A percentile compares a stretch with the other conserved stretches of the same genome.
These are phyloP conservation scores for Peronospora farinosa DNA, from an alignment of 352 stramenopile genomes.

Conservation along the genomic window DNA sequence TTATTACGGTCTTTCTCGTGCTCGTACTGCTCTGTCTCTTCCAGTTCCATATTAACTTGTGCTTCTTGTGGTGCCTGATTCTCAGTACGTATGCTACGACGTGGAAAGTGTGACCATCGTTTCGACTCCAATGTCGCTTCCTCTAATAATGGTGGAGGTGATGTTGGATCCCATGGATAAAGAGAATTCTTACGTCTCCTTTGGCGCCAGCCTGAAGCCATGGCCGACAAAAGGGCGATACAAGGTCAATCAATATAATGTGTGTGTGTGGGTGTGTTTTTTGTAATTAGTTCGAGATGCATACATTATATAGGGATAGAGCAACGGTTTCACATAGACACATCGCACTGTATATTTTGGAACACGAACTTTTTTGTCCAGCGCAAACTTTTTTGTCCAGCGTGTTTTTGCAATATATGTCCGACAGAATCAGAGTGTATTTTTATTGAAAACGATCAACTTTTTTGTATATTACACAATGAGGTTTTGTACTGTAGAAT, in stretches of 20 bases:
- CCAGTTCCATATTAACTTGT: conserved; percentile 11
- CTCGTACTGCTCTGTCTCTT: conserved; percentile 26
- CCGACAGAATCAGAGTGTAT: too few relatives aligned
- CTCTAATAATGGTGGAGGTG: conserved; percentile 23
- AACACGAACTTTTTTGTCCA: neutral
- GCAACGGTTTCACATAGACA: too few relatives aligned
- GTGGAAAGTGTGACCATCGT: conserved; percentile 15
- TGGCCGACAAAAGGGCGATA: conserved; percentile 2
- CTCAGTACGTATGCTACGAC: conserved; percentile 10
- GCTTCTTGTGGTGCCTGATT: conserved; percentile 7
- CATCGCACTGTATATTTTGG: neutral
- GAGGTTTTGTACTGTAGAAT: too few relatives aligned
- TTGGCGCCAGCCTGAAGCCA: conserved; percentile 22
- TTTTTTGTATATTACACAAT: too few relatives aligned
- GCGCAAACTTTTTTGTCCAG: too few relatives aligned
- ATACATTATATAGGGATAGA: too few relatives aligned
- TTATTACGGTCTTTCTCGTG: conserved; percentile 18
- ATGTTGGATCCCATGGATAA: conserved; percentile 8
- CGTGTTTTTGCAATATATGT: too few relatives aligned
- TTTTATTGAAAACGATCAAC: too few relatives aligned
- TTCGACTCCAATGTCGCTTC: conserved; percentile 9
- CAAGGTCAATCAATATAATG: too few relatives aligned
- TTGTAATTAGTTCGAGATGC: neutral
- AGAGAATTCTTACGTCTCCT: neutral
- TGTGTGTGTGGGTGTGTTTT: too few relatives aligned